Evolutionary conservation across 176 grass and related monocot genomes (phyloP).

Genomic region (Thalia dealbata): DNA sequence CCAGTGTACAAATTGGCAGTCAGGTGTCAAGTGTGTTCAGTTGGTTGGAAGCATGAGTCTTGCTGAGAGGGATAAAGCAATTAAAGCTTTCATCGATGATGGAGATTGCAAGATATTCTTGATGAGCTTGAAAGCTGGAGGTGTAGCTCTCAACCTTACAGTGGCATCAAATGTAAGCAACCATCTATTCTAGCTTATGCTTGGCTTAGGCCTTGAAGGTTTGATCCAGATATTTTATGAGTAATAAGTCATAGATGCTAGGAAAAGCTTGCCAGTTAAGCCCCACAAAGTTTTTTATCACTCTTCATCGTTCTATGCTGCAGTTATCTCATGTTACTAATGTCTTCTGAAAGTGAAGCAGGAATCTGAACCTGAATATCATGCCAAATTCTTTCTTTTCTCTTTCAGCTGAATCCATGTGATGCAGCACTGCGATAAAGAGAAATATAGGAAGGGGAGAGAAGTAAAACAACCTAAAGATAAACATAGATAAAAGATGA

Average conservation of each 20-base stretch:
- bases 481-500: no score
- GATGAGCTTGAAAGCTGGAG: slow-evolving; percentile 98
- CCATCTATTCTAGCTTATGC: background rate
- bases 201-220: background rate
- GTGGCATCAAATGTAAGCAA: slow-evolving; percentile 80
- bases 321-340: background rate
- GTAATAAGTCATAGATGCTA: background rate
- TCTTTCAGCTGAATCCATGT: background rate
- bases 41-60: slow-evolving; percentile 76
- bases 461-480: no score
- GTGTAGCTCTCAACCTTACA: slow-evolving; percentile 88
- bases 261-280: background rate
- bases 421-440: background rate
- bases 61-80: slow-evolving; percentile 72
- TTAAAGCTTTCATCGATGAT: slow-evolving; percentile 68
- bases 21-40: slow-evolving; percentile 74
- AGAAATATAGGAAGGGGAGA: no score
- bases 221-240: background rate
- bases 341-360: background rate
- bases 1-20: slow-evolving; percentile 39
- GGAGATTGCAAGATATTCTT: slow-evolving; percentile 72
- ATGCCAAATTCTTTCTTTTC: background rate
- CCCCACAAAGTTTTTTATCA: background rate
- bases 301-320: background rate
- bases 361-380: background rate